A percentile compares a stretch with the other conserved stretches of the same genome.
Conservation (phyloP, 2,329 filamentous ascomycete species). For the Akanthomyces dipterigenus region DNA sequence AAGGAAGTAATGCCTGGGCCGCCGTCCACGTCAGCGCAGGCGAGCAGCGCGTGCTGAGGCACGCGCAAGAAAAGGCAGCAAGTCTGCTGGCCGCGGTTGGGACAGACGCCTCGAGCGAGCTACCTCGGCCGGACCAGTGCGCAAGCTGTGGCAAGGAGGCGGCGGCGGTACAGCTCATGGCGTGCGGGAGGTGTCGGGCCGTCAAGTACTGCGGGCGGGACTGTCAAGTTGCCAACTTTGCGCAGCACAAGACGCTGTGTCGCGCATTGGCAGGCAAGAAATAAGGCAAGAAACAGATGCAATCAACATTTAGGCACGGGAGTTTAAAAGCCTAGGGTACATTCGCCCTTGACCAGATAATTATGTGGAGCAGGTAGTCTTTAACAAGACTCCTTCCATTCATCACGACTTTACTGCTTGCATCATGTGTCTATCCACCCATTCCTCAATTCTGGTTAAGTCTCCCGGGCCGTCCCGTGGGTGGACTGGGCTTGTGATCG, state of each 20-base stretch:
- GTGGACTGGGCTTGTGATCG: too few relatives aligned
- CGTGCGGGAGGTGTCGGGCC: slow-evolving; percentile 26
- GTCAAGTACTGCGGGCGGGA: slow-evolving; percentile 24
- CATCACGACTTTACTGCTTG: too few relatives aligned
- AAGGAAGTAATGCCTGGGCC: slow-evolving; percentile 28
- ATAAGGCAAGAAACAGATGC: background rate
- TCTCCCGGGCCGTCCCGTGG: too few relatives aligned
- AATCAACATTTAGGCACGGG: too few relatives aligned
- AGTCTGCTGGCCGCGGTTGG: slow-evolving; percentile 18
- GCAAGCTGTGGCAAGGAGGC: slow-evolving; percentile 23
- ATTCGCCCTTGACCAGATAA: too few relatives aligned
- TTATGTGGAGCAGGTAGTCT: too few relatives aligned
- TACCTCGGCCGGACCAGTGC: slow-evolving; percentile 15
- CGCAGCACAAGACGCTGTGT: slow-evolving; percentile 24
- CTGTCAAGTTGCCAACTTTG: slow-evolving; percentile 26
- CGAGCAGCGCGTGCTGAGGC: slow-evolving; percentile 27
- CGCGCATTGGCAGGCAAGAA: background rate
- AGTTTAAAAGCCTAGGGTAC: background rate
- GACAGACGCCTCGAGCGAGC: background rate
- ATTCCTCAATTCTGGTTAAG: too few relatives aligned
- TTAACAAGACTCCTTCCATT: too few relatives aligned
- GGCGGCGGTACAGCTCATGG: slow-evolving; percentile 22
- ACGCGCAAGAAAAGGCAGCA: slow-evolving; percentile 25
- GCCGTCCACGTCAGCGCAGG: slow-evolving; percentile 22
- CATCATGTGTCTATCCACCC: too few relatives aligned